Evolutionary conservation across 768 basidiomycete species (phyloP).

Genomic region (Mycena rosella): DNA sequence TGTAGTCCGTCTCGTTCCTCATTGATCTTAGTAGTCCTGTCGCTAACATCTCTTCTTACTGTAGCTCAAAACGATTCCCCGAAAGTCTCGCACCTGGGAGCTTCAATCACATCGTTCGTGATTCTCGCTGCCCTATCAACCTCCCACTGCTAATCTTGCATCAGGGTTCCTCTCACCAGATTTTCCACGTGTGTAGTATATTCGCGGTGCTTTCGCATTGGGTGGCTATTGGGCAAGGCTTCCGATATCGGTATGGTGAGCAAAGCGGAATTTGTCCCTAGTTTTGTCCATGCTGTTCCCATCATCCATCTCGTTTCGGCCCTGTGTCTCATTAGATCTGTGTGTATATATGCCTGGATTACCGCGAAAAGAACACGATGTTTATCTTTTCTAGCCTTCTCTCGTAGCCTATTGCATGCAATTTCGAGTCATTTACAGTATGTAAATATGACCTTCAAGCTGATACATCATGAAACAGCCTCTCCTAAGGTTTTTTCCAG

Average conservation of each 20-base stretch:
- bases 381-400: too few relatives aligned
- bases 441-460: too few relatives aligned
- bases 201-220: conserved; percentile 26
- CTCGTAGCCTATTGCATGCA: neutral
- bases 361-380: too few relatives aligned
- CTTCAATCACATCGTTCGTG: conserved; percentile 7
- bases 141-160: neutral
- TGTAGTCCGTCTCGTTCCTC: conserved; percentile 21
- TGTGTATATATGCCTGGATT: too few relatives aligned
- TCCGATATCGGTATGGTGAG: conserved; percentile 16
- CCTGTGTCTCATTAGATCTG: too few relatives aligned
- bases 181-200: conserved; percentile 31
- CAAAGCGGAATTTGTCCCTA: conserved; percentile 2
- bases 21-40: neutral
- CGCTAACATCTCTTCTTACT: too few relatives aligned
- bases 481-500: too few relatives aligned
- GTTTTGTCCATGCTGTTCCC: neutral
- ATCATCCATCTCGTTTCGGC: too few relatives aligned
- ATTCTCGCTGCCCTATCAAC: neutral
- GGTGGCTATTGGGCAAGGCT: conserved; percentile 1
- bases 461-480: too few relatives aligned
- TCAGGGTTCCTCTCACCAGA: conserved; percentile 31
- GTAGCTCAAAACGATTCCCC: conserved; percentile 27
- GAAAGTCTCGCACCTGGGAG: conserved; percentile 16
- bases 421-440: neutral